Conservation (phyloP, 768 basidiomycete species). For the Suillus clintonianus region DNA sequence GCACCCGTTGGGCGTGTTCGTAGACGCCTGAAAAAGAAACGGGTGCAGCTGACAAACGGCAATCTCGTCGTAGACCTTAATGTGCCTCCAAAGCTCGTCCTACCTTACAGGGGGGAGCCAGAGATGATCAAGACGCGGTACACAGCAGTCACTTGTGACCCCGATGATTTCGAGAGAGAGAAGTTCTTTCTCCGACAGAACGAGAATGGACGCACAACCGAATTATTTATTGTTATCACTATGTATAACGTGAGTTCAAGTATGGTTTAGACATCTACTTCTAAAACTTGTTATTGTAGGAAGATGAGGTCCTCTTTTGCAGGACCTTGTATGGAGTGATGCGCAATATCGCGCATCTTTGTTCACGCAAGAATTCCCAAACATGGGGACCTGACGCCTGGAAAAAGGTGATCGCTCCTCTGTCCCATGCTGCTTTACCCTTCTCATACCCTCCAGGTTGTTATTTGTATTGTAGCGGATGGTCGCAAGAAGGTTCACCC, state of each 20-base stretch:
- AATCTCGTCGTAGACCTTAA: constrained; percentile 84
- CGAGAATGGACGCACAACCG: constrained; percentile 76
- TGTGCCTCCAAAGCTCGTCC: constrained; percentile 81
- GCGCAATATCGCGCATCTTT: constrained; percentile 80
- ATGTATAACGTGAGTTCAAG: constrained; percentile 84
- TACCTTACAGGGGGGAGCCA: constrained; percentile 68
- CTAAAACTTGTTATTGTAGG: constrained; percentile 42
- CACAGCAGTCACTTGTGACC: constrained; percentile 92
- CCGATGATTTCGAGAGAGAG: constrained; percentile 84
- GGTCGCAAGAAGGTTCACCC: constrained; percentile 83
- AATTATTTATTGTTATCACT: constrained; percentile 92
- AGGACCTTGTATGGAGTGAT: constrained; percentile 95
- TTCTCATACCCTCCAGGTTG: constrained; percentile 52
- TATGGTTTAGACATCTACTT: neutral
- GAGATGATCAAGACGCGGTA: constrained; percentile 78
- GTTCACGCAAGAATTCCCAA: constrained; percentile 84
- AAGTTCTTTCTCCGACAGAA: constrained; percentile 88
- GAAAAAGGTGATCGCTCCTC: constrained; percentile 71
- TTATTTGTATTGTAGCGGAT: constrained; percentile 90
- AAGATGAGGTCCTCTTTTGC: constrained; percentile 89
- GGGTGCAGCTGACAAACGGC: constrained; percentile 82
- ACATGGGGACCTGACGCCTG: constrained; percentile 97
- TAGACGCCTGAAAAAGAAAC: constrained; percentile 77
- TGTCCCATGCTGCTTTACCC: neutral
- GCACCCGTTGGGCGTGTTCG: constrained; percentile 79